These are phyloP conservation scores for Gracilariopsis chorda DNA, from an alignment of 23 red algal species.

Conservation along the genomic window DNA sequence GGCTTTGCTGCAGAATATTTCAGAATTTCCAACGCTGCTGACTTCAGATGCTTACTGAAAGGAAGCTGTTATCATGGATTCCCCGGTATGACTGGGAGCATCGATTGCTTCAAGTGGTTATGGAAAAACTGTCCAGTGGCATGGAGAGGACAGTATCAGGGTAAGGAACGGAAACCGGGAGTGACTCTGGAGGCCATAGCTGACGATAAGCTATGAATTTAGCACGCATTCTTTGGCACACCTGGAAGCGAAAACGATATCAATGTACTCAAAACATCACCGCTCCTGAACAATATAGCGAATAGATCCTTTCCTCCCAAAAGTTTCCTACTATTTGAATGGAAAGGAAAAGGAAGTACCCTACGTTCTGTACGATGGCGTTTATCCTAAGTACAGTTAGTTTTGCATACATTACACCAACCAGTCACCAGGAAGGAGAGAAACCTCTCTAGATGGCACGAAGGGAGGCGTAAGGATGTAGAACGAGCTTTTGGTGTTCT, in stretches of 20 bases:
- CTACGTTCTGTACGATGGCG: conserved; percentile 29
- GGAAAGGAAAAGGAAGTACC: too few species aligned
- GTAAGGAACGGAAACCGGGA: neutral
- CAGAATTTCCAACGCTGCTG: neutral
- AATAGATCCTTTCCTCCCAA: too few species aligned
- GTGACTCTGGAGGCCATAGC: conserved; percentile 28
- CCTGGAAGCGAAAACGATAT: too few species aligned
- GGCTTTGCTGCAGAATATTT: conserved; percentile 5
- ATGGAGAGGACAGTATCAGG: neutral
- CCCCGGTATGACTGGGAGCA: conserved; percentile 9
- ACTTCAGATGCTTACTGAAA: neutral
- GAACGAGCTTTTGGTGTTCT: conserved; percentile 20
- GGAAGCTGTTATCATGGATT: neutral
- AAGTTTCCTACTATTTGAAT: too few species aligned
- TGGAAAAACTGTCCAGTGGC: conserved; percentile 30
- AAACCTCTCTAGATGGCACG: neutral
- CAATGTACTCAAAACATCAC: too few species aligned
- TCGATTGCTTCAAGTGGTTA: conserved; percentile 31
- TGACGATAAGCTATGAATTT: conserved; percentile 50
- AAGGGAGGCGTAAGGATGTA: neutral
- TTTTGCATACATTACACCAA: neutral
- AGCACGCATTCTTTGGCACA: too few species aligned
- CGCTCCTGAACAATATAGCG: too few species aligned
- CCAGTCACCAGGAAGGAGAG: neutral
- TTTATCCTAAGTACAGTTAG: neutral